Conservation (phyloP, 306 rosid genomes). For the Arachis hypogaea region DNA sequence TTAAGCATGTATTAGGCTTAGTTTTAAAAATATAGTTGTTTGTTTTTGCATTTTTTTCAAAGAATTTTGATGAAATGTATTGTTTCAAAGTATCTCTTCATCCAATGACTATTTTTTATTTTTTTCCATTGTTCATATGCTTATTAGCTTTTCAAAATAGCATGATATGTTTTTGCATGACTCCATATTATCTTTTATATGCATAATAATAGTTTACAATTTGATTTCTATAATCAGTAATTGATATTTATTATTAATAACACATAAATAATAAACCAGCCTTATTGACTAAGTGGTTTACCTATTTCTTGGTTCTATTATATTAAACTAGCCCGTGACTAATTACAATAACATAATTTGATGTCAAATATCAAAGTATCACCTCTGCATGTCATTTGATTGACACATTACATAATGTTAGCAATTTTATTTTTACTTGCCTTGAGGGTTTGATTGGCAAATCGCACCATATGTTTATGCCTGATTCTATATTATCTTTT, state of each 20-base stretch:
- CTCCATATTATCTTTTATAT: conserved; percentile 1
- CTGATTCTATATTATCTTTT: too few species aligned
- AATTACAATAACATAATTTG: neutral
- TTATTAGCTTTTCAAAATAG: neutral
- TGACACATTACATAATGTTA: conserved; percentile 17
- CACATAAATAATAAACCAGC: neutral
- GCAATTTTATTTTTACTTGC: conserved; percentile 22
- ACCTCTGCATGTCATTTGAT: conserved; percentile 14
- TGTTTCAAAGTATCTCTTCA: conserved; percentile 8
- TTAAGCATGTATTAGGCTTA: too few species aligned
- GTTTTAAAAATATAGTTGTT: neutral
- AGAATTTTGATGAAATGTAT: neutral
- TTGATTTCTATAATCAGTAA: neutral
- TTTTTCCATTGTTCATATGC: neutral
- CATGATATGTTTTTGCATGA: conserved; percentile 2
- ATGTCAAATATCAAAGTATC: conserved; percentile 24
- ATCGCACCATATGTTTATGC: too few species aligned
- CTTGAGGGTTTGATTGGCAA: neutral
- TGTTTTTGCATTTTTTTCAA: conserved; percentile 28
- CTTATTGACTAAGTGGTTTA: too few species aligned
- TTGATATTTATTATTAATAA: conserved; percentile 5
- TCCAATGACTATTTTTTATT: neutral
- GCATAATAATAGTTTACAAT: neutral
- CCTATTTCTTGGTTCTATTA: too few species aligned
- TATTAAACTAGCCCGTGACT: too few species aligned